Evolutionary conservation across 2,329 filamentous ascomycete genomes (phyloP), one percentile per base, ranked within the genome.

Genomic region (Diaporthe sp.): DNA sequence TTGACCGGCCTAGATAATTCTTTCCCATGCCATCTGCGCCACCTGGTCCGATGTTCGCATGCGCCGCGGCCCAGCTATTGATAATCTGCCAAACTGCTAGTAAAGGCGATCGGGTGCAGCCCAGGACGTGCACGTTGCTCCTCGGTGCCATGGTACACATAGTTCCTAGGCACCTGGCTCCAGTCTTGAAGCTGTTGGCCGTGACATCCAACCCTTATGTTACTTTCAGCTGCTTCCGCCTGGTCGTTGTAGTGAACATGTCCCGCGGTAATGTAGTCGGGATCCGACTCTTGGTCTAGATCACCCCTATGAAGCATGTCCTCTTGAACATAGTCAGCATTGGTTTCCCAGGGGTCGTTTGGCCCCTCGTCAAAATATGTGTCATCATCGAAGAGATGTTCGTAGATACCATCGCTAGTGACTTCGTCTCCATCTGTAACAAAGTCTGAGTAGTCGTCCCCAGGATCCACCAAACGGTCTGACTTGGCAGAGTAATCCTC

Each of bases 121-220:
- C 34, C 34, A 25, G 8, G 9, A 20, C 8, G 15, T 39, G 10
- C 9, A n/a, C 34, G 20, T 4, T 8, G 20, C 20, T 39, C 22
- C 17, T 55, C 47, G 17, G 10, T 28, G 22, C n/a, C 34, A 12
- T 28, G 31, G 49, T 39, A 20, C 9, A n/a, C 34, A 53, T 34
- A 65, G 37, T 34, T 10, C 12, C 71, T 55, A 15, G 49, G 71
- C 25, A 73, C 25, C 25, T 65, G 58, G 34, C 28, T 34, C 71
- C 25, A 67, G 28, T 44, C 25, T n/a, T 47, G 25, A 12, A 37
- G 44, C 34, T 22, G 17, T 34, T 34, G 44, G 49, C 44, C 39
- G 20, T 25, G 22, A 31, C 3, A 51, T 7, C 34, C 58, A 6
- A 55, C 10, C 22, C 34, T 10, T 12, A 31, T 15, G 34, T 47